phyloP scores from a whole-genome alignment of 768 basidiomycete genomes.

The Auricularia cornea region DNA sequence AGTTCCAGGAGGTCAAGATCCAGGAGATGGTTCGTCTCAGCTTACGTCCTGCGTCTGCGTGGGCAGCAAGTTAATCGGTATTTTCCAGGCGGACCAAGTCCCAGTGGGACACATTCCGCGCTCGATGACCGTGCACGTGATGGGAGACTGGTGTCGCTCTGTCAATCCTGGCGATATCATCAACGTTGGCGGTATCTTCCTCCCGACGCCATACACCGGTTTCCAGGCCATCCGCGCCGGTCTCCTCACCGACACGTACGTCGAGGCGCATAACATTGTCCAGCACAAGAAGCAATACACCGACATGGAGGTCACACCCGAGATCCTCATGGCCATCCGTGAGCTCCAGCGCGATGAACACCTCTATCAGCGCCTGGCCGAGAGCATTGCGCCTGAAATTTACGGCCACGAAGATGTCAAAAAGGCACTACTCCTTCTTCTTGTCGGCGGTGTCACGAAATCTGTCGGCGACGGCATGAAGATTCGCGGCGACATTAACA shows the following conservation, averaged over 20 bases:
- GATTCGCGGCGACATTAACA: constrained; percentile 94
- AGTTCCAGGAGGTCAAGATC: constrained; percentile 97
- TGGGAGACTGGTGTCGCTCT: constrained; percentile 78
- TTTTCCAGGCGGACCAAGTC: constrained; percentile 87
- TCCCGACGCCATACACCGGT: constrained; percentile 95
- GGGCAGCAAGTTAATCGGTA: constrained; percentile 4
- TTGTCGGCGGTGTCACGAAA: constrained; percentile 96
- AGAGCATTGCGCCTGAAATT: constrained; percentile 96
- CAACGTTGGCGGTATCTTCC: constrained; percentile 91
- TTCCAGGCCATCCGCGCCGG: constrained; percentile 96
- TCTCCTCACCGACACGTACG: constrained; percentile 92
- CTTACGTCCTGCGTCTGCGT: not conserved
- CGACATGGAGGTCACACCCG: constrained; percentile 87
- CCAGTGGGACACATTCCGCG: constrained; percentile 98
- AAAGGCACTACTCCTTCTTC: constrained; percentile 83
- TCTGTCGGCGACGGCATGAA: constrained; percentile 96
- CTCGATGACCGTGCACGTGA: constrained; percentile 94
- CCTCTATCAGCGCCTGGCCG: constrained; percentile 82
- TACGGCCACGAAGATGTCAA: constrained; percentile 97
- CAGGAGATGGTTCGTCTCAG: constrained; percentile 83
- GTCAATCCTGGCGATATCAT: constrained; percentile 97
- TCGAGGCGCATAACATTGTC: constrained; percentile 82
- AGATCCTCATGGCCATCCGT: constrained; percentile 61
- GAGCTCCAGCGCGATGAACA: constrained; percentile 64
- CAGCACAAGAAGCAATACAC: constrained; percentile 97